These are phyloP conservation scores for Plenodomus lindquistii DNA, from an alignment of 2,329 filamentous ascomycete species.

Conservation along the genomic window DNA sequence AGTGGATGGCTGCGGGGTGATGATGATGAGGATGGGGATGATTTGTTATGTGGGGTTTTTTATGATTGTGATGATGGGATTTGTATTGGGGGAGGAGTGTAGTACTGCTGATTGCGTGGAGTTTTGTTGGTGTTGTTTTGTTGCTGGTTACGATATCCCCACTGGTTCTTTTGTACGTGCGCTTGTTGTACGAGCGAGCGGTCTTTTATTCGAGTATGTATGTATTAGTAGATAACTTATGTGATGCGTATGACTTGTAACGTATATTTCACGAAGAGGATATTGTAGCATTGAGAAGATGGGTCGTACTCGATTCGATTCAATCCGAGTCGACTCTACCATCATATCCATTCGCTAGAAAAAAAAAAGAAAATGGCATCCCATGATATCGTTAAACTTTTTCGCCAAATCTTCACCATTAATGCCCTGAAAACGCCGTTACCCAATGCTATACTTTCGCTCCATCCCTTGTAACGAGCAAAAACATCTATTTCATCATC, in stretches of 20 bases:
- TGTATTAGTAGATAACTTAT: neutral
- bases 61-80: neutral
- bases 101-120: no score
- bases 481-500: slow-evolving; percentile 30
- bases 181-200: no score
- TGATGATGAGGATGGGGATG: no score
- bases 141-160: no score
- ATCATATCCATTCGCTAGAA: neutral
- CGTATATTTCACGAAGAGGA: neutral
- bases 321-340: neutral
- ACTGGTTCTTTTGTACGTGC: neutral
- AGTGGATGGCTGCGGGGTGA: neutral
- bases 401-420: slow-evolving; percentile 9
- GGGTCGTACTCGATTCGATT: no score
- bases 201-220: neutral
- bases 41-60: no score
- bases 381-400: slow-evolving; percentile 30
- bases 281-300: no score
- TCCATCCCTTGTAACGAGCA: no score
- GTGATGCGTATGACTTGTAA: neutral
- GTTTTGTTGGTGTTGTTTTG: no score
- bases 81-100: no score
- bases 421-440: slow-evolving; percentile 27
- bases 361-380: neutral
- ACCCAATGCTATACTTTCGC: slow-evolving; percentile 20